phyloP scores from a whole-genome alignment of 805 yeast genomes.

The Naumovozyma baii region DNA sequence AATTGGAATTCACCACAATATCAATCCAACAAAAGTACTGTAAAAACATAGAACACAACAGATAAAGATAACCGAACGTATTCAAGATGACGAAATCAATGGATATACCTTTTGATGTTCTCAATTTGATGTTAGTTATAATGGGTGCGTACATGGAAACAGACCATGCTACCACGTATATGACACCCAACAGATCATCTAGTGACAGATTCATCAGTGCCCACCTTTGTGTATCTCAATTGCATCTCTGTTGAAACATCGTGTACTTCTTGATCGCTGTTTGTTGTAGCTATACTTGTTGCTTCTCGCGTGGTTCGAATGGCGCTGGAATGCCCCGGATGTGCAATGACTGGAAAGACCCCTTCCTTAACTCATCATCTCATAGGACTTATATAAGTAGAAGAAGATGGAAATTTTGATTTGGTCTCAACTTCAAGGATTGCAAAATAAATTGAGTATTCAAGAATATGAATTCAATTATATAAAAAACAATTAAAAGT shows the following conservation, averaged over 20 bases:
- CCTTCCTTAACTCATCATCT: too few species aligned
- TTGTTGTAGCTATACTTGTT: too few species aligned
- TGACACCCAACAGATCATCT: slow-evolving; percentile 27
- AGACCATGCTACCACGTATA: slow-evolving; percentile 36
- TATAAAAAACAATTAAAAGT: neutral
- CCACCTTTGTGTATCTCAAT: neutral
- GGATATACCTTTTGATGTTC: slow-evolving; percentile 41
- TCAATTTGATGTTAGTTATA: slow-evolving; percentile 31
- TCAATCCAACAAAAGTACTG: slow-evolving; percentile 31
- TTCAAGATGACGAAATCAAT: slow-evolving; percentile 40
- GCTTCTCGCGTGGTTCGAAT: too few species aligned
- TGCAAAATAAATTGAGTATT: too few species aligned
- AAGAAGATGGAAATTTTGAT: too few species aligned
- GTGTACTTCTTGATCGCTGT: too few species aligned
- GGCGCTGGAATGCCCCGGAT: too few species aligned
- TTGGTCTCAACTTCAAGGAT: too few species aligned
- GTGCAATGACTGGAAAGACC: too few species aligned
- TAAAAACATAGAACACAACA: slow-evolving; percentile 35
- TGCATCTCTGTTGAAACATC: neutral
- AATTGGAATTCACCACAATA: slow-evolving; percentile 27
- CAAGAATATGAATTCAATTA: too few species aligned
- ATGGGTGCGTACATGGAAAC: slow-evolving; percentile 44
- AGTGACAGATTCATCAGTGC: slow-evolving; percentile 1
- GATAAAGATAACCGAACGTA: slow-evolving; percentile 38
- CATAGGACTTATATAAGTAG: too few species aligned